Base-by-base conservation (phyloP, 2,329 filamentous ascomycete species). In the Fusarium dlaminii region DNA sequence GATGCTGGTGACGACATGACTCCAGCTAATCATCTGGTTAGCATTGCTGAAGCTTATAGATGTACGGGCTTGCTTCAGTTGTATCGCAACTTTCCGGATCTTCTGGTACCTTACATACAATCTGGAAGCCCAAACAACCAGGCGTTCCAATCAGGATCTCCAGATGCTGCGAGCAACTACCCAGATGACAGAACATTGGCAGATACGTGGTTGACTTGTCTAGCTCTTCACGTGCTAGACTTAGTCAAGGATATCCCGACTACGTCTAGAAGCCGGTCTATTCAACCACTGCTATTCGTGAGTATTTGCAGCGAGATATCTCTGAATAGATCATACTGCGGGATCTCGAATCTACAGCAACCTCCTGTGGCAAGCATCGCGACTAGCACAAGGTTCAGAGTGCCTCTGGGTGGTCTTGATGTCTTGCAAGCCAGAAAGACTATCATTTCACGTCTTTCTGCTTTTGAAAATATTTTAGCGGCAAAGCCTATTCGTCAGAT, bases 211-310 rank as follows among this genome's bases (percentile, higher is more conserved):
- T 74, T 86, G 36, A 84, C 83, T 39, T 81, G 82, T 17, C 81
- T 87, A 20, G 84, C 86, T 18, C 78, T 85, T 46, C 84, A 86
- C 63, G 84, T 85, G 22, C 79, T 87, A 22, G 79, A 82, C 11
- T 75, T 82, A 27, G 79, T 87, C 20, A 81, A 85, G 59, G 79
- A 79, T 6, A 79, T 87, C n/a, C 83, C 85, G 0, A 79, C 83
- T 10, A 81, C 82, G 3, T 86, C 85, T 2, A 82, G 84, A 32
- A 85, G 84, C 4, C 81, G 83, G 49, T 86, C 83, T 27, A 81
- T 85, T 9, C 84, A 87, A 66, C 85, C 84, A 5, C 78, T 87
- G 24, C 74, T 87, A 8, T 80, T 87, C 3, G 82, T 86, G 17
- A 81, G 82, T 22, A 81, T 83, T 24, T 84, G 83, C 8, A 84